Conservation (phyloP, 768 basidiomycete genomes). For the Sporobolomyces roseus region DNA sequence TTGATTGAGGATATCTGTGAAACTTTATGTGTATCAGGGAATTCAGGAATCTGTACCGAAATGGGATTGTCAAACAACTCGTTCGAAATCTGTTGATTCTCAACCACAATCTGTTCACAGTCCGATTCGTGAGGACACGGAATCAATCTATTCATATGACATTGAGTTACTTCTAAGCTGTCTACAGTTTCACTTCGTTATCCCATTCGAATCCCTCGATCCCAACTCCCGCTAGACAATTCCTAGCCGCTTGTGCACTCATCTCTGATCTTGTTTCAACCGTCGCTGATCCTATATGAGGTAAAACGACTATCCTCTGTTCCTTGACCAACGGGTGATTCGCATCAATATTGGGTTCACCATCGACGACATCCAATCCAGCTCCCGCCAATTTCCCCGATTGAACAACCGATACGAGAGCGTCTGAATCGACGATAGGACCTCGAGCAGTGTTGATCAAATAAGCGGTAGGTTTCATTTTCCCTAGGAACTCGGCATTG, state of each 20-base stretch:
- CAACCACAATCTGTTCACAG: no score
- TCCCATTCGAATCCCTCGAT: constrained; percentile 29
- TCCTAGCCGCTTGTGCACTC: constrained; percentile 23
- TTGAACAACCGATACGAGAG: constrained; percentile 71
- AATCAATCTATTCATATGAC: no score
- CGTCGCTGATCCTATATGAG: constrained; percentile 89
- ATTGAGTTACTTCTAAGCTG: background rate
- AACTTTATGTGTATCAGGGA: no score
- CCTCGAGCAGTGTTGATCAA: constrained; percentile 83
- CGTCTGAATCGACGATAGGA: constrained; percentile 82
- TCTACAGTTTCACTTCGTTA: constrained; percentile 24
- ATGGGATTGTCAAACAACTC: no score
- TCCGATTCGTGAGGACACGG: no score
- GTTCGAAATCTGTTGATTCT: no score
- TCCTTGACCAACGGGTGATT: constrained; percentile 75
- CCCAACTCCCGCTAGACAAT: constrained; percentile 26
- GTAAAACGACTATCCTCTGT: constrained; percentile 66
- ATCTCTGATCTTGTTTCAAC: constrained; percentile 58
- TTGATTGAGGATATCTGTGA: background rate
- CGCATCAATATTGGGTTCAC: constrained; percentile 53
- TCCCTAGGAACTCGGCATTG: constrained; percentile 63
- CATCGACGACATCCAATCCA: constrained; percentile 75
- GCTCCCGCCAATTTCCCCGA: constrained; percentile 84
- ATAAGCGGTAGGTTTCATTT: constrained; percentile 80
- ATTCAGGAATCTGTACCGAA: no score